These are phyloP conservation scores for Fomes fomentarius DNA, from an alignment of 1,284 basidiomycete species.

Conservation along the genomic window DNA sequence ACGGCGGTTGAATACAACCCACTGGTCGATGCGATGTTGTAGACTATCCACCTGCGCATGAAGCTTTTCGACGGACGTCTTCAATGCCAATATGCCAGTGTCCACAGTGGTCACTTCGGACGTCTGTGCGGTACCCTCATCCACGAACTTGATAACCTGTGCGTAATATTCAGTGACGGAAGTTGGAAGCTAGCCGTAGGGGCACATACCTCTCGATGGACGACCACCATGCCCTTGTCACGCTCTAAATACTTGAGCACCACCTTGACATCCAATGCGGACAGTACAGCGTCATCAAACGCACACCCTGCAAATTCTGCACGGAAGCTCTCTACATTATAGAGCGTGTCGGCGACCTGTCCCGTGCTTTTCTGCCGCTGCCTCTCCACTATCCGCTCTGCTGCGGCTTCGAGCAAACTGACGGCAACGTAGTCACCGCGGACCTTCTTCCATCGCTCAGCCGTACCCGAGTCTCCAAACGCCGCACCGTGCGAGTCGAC, in stretches of 20 bases:
- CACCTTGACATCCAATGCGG: conserved; percentile 69
- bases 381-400: conserved; percentile 57
- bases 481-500: conserved; percentile 59
- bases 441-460: conserved; percentile 63
- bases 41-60: conserved; percentile 68
- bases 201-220: conserved; percentile 63
- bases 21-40: conserved; percentile 73
- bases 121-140: conserved; percentile 36
- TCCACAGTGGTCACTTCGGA: conserved; percentile 72
- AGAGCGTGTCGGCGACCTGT: conserved; percentile 66
- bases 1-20: conserved; percentile 20
- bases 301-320: conserved; percentile 56
- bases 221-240: conserved; percentile 66
- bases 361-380: conserved; percentile 51
- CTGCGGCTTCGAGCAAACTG: conserved; percentile 65
- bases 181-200: background rate
- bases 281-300: conserved; percentile 44
- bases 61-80: conserved; percentile 66
- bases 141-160: conserved; percentile 79
- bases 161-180: conserved; percentile 4
- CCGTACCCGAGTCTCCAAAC: conserved; percentile 51
- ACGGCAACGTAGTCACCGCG: conserved; percentile 81
- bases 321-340: conserved; percentile 65
- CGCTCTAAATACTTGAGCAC: conserved; percentile 80
- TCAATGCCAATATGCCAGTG: conserved; percentile 73